A percentile compares a stretch with the other conserved stretches of the same genome.
Evolutionary conservation across 2,329 filamentous ascomycete species (phyloP).

Genomic region (Sclerotinia trifoliorum): DNA sequence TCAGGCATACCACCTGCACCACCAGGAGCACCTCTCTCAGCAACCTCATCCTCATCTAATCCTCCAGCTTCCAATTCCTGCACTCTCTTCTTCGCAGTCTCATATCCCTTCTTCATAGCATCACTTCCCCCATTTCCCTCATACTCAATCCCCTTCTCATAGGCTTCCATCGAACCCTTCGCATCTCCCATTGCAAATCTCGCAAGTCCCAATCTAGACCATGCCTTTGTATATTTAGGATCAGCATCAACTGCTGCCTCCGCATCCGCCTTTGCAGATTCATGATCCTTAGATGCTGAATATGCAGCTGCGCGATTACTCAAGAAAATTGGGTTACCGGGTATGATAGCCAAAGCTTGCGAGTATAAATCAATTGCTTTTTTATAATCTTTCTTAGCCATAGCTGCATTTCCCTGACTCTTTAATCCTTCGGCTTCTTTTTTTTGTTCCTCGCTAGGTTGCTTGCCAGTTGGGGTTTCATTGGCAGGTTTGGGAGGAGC

Average conservation of each 20-base stretch:
- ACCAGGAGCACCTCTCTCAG: constrained; percentile 49
- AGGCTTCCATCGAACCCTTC: constrained; percentile 90
- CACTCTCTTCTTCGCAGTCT: constrained; percentile 85
- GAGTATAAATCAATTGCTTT: constrained; percentile 84
- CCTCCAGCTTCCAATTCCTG: constrained; percentile 67
- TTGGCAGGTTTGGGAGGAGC: constrained; percentile 47
- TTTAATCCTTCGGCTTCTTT: constrained; percentile 86
- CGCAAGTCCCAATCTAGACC: constrained; percentile 89
- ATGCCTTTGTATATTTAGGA: constrained; percentile 94
- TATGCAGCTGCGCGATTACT: constrained; percentile 96
- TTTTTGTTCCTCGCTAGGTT: constrained; percentile 55
- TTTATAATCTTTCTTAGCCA: constrained; percentile 89
- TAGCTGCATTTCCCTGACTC: constrained; percentile 86
- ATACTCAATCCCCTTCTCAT: constrained; percentile 85
- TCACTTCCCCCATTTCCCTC: constrained; percentile 94
- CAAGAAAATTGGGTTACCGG: constrained; percentile 91
- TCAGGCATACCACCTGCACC: constrained; percentile 67
- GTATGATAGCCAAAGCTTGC: constrained; percentile 75
- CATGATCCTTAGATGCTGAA: constrained; percentile 80
- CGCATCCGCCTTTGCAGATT: constrained; percentile 79
- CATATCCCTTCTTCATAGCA: constrained; percentile 94
- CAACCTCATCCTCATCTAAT: constrained; percentile 49
- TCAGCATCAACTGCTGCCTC: constrained; percentile 87
- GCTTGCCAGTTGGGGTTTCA: constrained; percentile 42
- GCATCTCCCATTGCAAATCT: constrained; percentile 89